Conservation (phyloP, 345 rosid genomes). For the Moringa oleifera region DNA sequence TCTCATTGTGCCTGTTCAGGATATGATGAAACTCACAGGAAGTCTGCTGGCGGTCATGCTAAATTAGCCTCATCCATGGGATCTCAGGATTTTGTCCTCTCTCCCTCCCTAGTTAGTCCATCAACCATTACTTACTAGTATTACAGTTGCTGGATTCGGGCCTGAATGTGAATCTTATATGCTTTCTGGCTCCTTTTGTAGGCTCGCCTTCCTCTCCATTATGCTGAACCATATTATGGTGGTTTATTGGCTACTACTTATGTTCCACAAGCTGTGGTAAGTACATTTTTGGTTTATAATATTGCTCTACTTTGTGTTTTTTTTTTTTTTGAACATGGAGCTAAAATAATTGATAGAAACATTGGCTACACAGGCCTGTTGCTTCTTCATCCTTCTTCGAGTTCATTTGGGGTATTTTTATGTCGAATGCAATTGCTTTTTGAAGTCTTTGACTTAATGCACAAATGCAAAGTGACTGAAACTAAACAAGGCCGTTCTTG, state of each 20-base stretch:
- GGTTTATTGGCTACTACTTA: slow-evolving; percentile 40
- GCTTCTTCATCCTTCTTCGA: slow-evolving; percentile 6
- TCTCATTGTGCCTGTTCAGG: slow-evolving; percentile 35
- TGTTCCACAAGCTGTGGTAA: slow-evolving; percentile 46
- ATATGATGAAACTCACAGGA: slow-evolving; percentile 30
- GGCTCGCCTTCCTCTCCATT: slow-evolving; percentile 43
- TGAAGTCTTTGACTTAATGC: slow-evolving; percentile 8
- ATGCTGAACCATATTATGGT: slow-evolving; percentile 49
- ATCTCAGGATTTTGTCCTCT: slow-evolving; percentile 39
- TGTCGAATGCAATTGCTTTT: slow-evolving; percentile 13
- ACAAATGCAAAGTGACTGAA: slow-evolving; percentile 17
- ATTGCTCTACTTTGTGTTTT: background rate
- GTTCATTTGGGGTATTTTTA: slow-evolving; percentile 4
- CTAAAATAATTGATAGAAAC: background rate
- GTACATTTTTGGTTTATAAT: slow-evolving; percentile 7
- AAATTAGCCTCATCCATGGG: slow-evolving; percentile 34
- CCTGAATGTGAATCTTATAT: slow-evolving; percentile 15
- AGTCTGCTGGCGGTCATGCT: slow-evolving; percentile 29
- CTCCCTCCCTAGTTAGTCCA: slow-evolving; percentile 41
- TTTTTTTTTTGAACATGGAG: background rate
- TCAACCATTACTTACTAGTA: slow-evolving; percentile 26
- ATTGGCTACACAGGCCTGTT: no score
- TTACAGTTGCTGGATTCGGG: slow-evolving; percentile 5
- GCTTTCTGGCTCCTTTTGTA: slow-evolving; percentile 16
- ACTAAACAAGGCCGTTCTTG: slow-evolving; percentile 4